Base-by-base conservation (phyloP, 2,329 filamentous ascomycete species). In the Biscogniauxia marginata region DNA sequence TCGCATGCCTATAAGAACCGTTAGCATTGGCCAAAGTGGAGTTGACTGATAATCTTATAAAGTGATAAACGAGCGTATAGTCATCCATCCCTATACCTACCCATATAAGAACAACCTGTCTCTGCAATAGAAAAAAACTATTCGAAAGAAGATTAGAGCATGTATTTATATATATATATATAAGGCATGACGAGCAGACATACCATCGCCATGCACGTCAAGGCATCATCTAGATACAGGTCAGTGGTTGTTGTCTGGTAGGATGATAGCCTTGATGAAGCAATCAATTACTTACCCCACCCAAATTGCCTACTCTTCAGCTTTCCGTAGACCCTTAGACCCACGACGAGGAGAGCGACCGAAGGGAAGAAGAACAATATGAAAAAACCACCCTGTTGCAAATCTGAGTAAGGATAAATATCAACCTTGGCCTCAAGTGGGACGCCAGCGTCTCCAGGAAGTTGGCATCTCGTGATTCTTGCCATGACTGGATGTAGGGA, bases 171-270 rank as follows among this genome's bases (percentile, higher is more conserved):
- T 11, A 19, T 8, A 7, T 21, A 20, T 11, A n/a, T n/a, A n/a
- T n/a, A n/a, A n/a, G n/a, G n/a, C n/a, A n/a, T n/a, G n/a, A n/a
- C n/a, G n/a, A n/a, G n/a, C 19, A 16, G 16, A 45, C 58, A 44
- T 58, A 65, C 63, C 64, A 65, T 65, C 23, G 64, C 63, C 55
- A 60, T 56, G 53, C 62, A 64, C 34, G 62, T 56, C 18, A 66
- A 52, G 5, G 53, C 48, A 49, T 66, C 64, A 51, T 64, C 63
- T 64, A 47, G 46, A 43, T 30, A 59, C 39, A 63, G 63, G 43
- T 44, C 16, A 21, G 24, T 2, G 20, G 8, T 18, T 18, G 18
- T 7, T 20, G 4, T 39, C 11, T n/a, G 2, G 13, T 5, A 16
- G 20, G 18, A 9, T 16, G 11, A 22, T 13, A 22, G 21, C n/a